Conservation (phyloP, 2,329 filamentous ascomycete genomes). For the Botryotinia calthae region DNA sequence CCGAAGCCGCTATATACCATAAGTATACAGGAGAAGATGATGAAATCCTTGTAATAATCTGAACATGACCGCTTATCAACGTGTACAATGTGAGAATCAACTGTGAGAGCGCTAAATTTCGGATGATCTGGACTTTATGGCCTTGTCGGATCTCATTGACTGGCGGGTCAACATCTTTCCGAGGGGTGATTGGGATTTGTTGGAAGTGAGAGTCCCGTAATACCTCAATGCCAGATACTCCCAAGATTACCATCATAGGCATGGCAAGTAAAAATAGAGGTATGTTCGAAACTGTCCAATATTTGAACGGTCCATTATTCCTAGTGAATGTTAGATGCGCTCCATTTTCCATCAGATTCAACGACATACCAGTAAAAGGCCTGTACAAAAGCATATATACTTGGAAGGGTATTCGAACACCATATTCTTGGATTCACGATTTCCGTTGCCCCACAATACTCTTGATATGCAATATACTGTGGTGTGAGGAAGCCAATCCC, state of each 20-base stretch:
- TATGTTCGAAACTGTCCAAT: conserved; percentile 85
- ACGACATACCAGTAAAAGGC: conserved; percentile 75
- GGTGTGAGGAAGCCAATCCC: conserved; percentile 67
- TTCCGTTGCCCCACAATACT: conserved; percentile 57
- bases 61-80: conserved; percentile 81
- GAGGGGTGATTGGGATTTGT: background rate
- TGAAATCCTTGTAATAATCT: conserved; percentile 86
- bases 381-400: conserved; percentile 91
- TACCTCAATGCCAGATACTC: conserved; percentile 56
- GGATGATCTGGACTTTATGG: conserved; percentile 27
- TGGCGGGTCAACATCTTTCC: background rate
- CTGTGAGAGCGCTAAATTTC: conserved; percentile 67
- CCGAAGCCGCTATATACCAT: conserved; percentile 63
- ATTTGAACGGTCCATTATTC: conserved; percentile 82
- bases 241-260: conserved; percentile 70
- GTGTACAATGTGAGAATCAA: conserved; percentile 68
- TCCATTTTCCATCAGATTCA: conserved; percentile 19
- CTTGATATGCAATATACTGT: conserved; percentile 70
- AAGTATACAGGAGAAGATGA: conserved; percentile 92
- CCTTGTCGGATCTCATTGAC: background rate
- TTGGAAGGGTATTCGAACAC: conserved; percentile 73
- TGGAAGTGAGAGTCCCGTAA: conserved; percentile 27
- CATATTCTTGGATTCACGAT: conserved; percentile 55
- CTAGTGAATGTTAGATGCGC: conserved; percentile 45
- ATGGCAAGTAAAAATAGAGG: conserved; percentile 82